phyloP scores from a whole-genome alignment of 805 yeast genomes.

The Blastobotrys robertii region DNA sequence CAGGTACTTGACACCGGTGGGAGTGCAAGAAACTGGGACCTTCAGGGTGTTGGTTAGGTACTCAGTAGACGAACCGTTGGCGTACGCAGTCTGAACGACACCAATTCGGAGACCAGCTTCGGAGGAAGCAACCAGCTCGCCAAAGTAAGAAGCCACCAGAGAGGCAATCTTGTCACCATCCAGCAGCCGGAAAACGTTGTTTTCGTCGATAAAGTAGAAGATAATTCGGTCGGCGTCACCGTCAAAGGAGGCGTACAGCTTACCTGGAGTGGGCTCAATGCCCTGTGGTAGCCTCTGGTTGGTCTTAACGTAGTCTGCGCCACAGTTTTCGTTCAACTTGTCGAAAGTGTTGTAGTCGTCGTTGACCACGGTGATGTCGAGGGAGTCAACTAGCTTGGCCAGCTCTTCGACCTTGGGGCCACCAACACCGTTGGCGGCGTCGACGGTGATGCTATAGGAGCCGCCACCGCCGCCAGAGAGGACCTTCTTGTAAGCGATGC shows the following conservation, averaged over 20 bases:
- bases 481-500: constrained; percentile 42
- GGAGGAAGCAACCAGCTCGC: constrained; percentile 38
- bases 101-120: constrained; percentile 44
- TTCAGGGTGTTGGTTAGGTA: constrained; percentile 52
- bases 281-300: constrained; percentile 68
- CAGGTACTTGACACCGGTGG: constrained; percentile 94
- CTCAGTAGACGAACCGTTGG: constrained; percentile 83
- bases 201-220: constrained; percentile 40
- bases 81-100: constrained; percentile 95
- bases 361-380: constrained; percentile 41
- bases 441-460: constrained; percentile 50
- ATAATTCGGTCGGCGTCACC: constrained; percentile 97
- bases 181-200: constrained; percentile 32
- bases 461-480: constrained; percentile 16
- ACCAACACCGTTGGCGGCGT: constrained; percentile 97
- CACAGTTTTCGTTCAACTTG: constrained; percentile 67
- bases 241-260: constrained; percentile 75
- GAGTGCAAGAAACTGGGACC: constrained; percentile 77
- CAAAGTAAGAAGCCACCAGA: constrained; percentile 58
- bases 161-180: constrained; percentile 96
- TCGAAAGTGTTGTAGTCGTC: constrained; percentile 43
- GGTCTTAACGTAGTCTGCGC: constrained; percentile 94
- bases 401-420: constrained; percentile 58
- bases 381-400: constrained; percentile 31
- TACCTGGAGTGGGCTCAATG: constrained; percentile 30